Base-by-base conservation (phyloP, 176 grass and related monocot species). In the Cenchrus fungigraminus region DNA sequence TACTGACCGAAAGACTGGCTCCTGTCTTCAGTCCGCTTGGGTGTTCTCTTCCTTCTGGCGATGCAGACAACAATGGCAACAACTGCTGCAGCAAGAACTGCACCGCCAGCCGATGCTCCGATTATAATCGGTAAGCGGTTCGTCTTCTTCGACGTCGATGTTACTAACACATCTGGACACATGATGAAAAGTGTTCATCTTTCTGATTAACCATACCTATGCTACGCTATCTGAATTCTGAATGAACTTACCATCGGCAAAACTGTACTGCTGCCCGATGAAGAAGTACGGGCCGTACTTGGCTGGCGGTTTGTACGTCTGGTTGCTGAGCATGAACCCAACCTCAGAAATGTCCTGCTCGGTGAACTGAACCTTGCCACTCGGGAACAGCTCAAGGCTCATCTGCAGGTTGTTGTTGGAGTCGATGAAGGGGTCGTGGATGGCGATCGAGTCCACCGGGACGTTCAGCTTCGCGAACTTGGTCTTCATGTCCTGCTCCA, bases 261-360 rank as follows among this genome's bases (percentile, higher is more conserved):
- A 34, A 55, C 16, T 1, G 19, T 98, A 98, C 1, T 58, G 19
- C 79, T 95, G 79, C 12, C 16, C 85, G 5, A 90, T 68, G 86
- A 98, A 98, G 79, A 51, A 90, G 78, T 92, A 98, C 6, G 93
- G 93, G 8, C 95, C 95, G 2, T 87, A 98, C 6, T 0, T 14
- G 1, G 1, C 0, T 0, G 76, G 45, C 12, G 95, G 95, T 64
- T 98, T 98, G 2, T 94, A 98, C 0, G 87, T 95, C 76, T 95
- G 95, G 25, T 92, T 98, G 71, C 87, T 98, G 2, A 98, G 56
- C 6, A 98, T 57, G 74, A 91, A 93, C 16, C 71, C 95, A 73
- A 95, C 40, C 1, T 9, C 29, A 2, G 44, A 17, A 14, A 91
- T 88, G 14, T 97, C 92, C 22, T 65, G 64, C 57, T 85, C 88